Conservation (phyloP, 1,284 basidiomycete genomes). For the Filobasidium uniguttulatum region DNA sequence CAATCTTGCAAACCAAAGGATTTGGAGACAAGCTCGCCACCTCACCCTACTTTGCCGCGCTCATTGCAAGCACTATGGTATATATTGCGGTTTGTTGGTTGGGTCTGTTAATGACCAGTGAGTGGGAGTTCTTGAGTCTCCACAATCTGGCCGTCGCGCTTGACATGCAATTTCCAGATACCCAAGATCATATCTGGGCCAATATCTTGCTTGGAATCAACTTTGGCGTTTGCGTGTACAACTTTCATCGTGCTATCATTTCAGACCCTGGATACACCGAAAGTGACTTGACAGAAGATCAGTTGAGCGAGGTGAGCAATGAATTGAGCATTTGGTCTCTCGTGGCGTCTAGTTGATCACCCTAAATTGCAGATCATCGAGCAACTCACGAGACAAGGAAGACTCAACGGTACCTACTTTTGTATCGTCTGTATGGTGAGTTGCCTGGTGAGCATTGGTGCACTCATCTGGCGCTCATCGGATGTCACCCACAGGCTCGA, state of each 20-base stretch:
- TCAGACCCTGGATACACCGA: slow-evolving; percentile 81
- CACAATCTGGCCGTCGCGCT: neutral
- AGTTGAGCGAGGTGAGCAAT: neutral
- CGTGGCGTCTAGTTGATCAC: slow-evolving; percentile 4
- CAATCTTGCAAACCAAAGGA: slow-evolving; percentile 55
- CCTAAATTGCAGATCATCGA: slow-evolving; percentile 56
- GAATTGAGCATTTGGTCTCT: neutral
- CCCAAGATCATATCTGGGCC: slow-evolving; percentile 56
- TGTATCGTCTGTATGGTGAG: slow-evolving; percentile 77
- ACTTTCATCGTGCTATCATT: slow-evolving; percentile 76
- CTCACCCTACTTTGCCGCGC: slow-evolving; percentile 76
- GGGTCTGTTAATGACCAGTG: slow-evolving; percentile 56
- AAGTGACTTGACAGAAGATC: neutral
- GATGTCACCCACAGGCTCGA: slow-evolving; percentile 57
- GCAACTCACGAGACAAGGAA: slow-evolving; percentile 70
- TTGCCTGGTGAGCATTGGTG: no score
- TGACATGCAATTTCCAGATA: no score
- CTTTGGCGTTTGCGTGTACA: slow-evolving; percentile 63
- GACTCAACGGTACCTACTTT: slow-evolving; percentile 87
- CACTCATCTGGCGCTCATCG: no score
- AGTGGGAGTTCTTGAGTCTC: slow-evolving; percentile 6
- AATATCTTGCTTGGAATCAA: slow-evolving; percentile 62
- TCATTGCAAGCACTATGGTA: slow-evolving; percentile 70
- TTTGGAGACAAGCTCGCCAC: slow-evolving; percentile 30
- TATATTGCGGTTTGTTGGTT: slow-evolving; percentile 80